Base-by-base conservation (phyloP, 371 early-diverging fungal species). In the Umbelopsis sp. region DNA sequence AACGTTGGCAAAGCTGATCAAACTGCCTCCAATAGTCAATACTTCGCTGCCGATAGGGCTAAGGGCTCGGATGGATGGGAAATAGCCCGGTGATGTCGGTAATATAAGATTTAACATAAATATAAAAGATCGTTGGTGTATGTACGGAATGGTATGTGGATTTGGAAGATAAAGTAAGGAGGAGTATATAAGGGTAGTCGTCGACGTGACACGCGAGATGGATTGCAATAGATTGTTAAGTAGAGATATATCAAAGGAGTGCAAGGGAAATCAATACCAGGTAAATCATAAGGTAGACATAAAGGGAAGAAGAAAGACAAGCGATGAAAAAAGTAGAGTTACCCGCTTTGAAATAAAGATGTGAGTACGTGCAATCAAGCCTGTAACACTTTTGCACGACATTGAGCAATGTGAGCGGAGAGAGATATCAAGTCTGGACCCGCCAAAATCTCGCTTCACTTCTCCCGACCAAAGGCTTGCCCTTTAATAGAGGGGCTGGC, bases 331-430 rank as follows among this genome's bases (percentile, higher is more conserved):
- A 16, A 16, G 48, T 1, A 48, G 16, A 48, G 48, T 16, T n/a
- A 29, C 29, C 29, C 29, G 29, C 29, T 29, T 29, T 29, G 29
- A 29, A 29, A 29, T 29, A 29, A 29, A 29, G 29, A 29, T 29
- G 29, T 29, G 29, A 29, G 4, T 29, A 1, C 4, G 12, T 41
- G 41, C 41, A 41, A 41, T 41, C 41, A 41, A 41, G 7, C 41
- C 41, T 57, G 57, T 57, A 35, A 57, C 57, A 57, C 57, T 57
- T 41, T 57, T 57, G 57, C 57, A 57, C 57, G 57, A 57, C 57
- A 57, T 57, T 35, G 35, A 6, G 29, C 57, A 57, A 57, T 57
- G 35, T 57, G 35, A 20, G 57, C 57, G 57, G 57, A 57, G 57
- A 24, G 41, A 41, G 12, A 41, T 41, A 3, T 41, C 41, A 41